These are phyloP conservation scores for Venturia carpophila DNA, from an alignment of 2,329 filamentous ascomycete species.

Conservation along the genomic window DNA sequence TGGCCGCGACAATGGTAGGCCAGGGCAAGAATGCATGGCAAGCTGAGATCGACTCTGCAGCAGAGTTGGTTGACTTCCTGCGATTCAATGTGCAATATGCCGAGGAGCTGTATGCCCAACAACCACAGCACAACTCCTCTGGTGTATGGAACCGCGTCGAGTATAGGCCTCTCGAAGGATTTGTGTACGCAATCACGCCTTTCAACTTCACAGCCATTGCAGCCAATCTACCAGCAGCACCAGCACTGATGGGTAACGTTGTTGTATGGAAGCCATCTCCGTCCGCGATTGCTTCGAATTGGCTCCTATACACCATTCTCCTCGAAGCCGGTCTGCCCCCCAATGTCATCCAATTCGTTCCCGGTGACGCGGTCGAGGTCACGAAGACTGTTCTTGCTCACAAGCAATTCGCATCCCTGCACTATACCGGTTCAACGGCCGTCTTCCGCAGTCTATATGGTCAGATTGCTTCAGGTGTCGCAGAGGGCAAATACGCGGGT, in stretches of 20 bases:
- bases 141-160: conserved; percentile 91
- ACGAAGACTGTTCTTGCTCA: conserved; percentile 70
- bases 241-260: conserved; percentile 86
- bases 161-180: conserved; percentile 83
- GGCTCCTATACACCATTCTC: conserved; percentile 82
- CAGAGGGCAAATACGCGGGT: conserved; percentile 70
- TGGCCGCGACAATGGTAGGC: conserved; percentile 91
- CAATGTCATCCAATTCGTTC: conserved; percentile 89
- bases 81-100: conserved; percentile 92
- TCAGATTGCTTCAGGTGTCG: conserved; percentile 72
- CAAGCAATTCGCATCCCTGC: conserved; percentile 77
- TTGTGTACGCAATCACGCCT: conserved; percentile 87
- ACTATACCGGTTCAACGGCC: conserved; percentile 88
- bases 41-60: conserved; percentile 94
- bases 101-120: conserved; percentile 79
- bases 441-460: conserved; percentile 88
- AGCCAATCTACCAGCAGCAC: conserved; percentile 74
- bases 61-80: conserved; percentile 87
- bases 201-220: conserved; percentile 98
- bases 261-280: conserved; percentile 97
- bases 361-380: conserved; percentile 76
- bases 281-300: conserved; percentile 80
- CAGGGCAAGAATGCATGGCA: conserved; percentile 99
- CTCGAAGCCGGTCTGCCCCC: conserved; percentile 83
- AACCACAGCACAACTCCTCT: conserved; percentile 73